These are phyloP conservation scores for Passiflora organensis DNA, from an alignment of 345 rosid species.

Conservation along the genomic window DNA sequence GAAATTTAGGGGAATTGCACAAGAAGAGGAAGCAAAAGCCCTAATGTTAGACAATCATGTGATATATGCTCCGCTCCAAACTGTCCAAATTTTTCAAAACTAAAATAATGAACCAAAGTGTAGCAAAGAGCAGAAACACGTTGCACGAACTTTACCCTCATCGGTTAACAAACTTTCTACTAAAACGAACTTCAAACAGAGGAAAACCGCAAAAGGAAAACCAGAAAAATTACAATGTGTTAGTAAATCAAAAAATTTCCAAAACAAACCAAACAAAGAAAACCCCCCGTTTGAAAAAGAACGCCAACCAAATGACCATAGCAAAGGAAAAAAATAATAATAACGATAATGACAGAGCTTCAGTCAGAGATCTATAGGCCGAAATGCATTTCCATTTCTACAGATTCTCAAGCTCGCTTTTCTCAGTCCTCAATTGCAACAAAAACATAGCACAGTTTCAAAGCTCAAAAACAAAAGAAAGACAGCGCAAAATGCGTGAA, in stretches of 20 bases:
- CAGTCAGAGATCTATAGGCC: constrained; percentile 30
- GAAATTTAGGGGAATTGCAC: background rate
- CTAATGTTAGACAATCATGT: background rate
- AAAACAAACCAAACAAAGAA: background rate
- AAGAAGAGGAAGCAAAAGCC: background rate
- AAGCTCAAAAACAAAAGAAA: background rate
- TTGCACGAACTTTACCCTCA: background rate
- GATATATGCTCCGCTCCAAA: background rate
- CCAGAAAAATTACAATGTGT: background rate
- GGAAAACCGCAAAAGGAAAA: background rate
- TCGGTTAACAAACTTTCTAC: constrained; percentile 10
- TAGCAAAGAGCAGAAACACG: background rate
- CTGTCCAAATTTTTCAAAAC: background rate
- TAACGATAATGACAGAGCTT: too few relatives aligned
- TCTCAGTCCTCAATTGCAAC: constrained; percentile 18
- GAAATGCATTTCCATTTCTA: constrained; percentile 3
- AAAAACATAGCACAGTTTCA: constrained; percentile 2
- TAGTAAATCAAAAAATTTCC: background rate
- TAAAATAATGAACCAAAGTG: background rate
- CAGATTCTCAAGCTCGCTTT: constrained; percentile 4
- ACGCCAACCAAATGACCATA: too few relatives aligned
- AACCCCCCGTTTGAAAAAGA: background rate
- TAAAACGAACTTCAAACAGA: background rate
- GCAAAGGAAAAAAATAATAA: too few relatives aligned
- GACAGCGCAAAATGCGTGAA: background rate